Base-by-base conservation (phyloP, 176 grass and related monocot species). In the Rhynchospora tenuis region DNA sequence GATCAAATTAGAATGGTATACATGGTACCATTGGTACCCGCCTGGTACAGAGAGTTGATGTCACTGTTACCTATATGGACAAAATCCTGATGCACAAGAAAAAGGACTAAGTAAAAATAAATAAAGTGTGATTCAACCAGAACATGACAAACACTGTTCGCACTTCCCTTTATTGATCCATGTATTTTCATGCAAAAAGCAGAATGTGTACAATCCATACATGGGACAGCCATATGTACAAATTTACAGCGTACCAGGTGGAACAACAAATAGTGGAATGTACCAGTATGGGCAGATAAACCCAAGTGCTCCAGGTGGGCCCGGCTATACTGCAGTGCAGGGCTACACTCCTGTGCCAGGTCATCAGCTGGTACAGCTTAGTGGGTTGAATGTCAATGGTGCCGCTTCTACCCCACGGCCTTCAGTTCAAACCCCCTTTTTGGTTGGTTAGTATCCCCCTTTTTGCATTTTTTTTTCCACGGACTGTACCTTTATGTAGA, bases 191-290 rank as follows among this genome's bases (percentile, higher is more conserved):
- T 83, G 75, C 84, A 86, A 87, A 64, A 43, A 88, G 77, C 86
- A 98, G 95, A 93, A 87, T 87, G 84, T 91, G 79, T 90, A 91
- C 46, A 92, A 84, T 55, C 86, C 96, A 59, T 95, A 95, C 84
- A 70, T 68, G 6, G 89, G 86, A 80, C 91, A 95, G 85, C 93
- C 91, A 83, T 99, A 93, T 46, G 46, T 93, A 83, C 96, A 92
- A 60, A 52, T 95, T 78, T 95, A 93, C 84, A 89, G 88, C 57
- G 84, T 90, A 55, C 84, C 96, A 83, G 57, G 91, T 50, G 70
- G 60, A 82, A 17, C 90, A 81, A 86, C 81, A 88, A 99, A 93
- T 64, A 63, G 89, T 82, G 60, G 76, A 75, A 84, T 90, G 55
- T 90, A 91, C 79, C 83, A 84, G 81, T 88, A 90, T 93, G 87